Base-by-base conservation (phyloP, 176 grass and related monocot genomes). In the Avena insularis region DNA sequence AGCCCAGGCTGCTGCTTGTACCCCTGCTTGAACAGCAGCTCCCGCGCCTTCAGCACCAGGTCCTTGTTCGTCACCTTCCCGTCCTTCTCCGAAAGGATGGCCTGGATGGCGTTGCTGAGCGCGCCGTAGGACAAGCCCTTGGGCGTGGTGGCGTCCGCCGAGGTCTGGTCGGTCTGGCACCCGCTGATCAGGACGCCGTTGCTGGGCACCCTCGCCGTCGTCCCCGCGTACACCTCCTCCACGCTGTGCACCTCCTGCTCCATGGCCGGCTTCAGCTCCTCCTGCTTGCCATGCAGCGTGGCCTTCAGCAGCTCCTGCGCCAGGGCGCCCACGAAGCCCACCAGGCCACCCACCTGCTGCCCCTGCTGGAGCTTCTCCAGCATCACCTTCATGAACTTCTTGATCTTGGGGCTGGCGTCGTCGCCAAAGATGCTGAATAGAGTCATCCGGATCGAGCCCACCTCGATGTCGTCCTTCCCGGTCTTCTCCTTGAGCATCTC, bases 121-220 rank as follows among this genome's bases (percentile, higher is more conserved):
- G 94, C 97, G 63, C 97, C 97, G 46, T 94, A 99, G 2, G 97
- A 91, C 90, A 62, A 29, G 71, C 92, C 94, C 15, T 90, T 75
- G 17, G 65, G 4, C 16, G 81, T 82, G 16, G 73, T 94, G 0
- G 92, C 94, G 75, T 99, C 97, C 6, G 94, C 97, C 29, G 97
- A 99, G 12, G 92, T 94, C 79, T 99, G 89, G 86, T 94, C 91
- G 12, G 97, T 93, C 87, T 99, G 97, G 88, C 94, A 99, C 62
- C 97, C 97, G 58, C 97, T 96, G 88, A 99, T 83, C 60, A 99
- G 71, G 0, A 99, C 87, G 72, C 94, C 94, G 12, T 89, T 93
- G 29, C 87, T 79, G 3, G 83, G 92, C 38, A 74, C 57, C 59
- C 79, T 50, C 5, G 87, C 79, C 11, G 82, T 54, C 5, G 89